Evolutionary conservation across 2,329 filamentous ascomycete species (phyloP), one percentile per base, ranked within the genome.

Genomic region (Pseudocercospora crystallina): DNA sequence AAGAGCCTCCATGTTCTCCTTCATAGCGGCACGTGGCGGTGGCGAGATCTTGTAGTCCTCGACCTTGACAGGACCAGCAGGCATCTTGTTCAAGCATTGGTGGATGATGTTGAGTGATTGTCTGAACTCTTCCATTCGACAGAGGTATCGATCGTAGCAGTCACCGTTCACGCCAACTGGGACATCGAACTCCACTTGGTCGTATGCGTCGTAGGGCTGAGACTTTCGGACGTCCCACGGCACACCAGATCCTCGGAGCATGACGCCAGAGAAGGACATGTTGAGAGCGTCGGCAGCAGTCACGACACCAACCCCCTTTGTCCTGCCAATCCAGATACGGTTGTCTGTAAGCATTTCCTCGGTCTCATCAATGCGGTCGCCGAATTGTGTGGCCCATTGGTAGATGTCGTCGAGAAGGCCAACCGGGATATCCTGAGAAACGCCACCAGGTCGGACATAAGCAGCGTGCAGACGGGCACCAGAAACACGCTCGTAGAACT

Each of bases 1-100:
- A 37, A 99, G 83, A 34, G 94, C 91, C 78, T 99, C 94, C 95
- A 99, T 99, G 80, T 99, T 99, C 83, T 99, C 94, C 83, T 99
- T 99, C 94, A 99, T 99, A 67, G 94, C 94, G 38, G 89, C 81
- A 68, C 94, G 86, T n/a, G 94, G 95, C 56, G 94, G 94, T 15
- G 94, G 94, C 2, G 89, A 87, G 67, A 99, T 83, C 83, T 99
- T 99, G 84, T 97, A 99, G 75, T 99, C 94, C 76, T 99, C 94
- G 36, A 96, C 90, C 62, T 92, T 88, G 69, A 97, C 83, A 45
- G 94, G 94, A 26, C 94, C 94, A 42, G 89, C 81, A 42, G 95
- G 92, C 89, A 99, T 99, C 80, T 99, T 90, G 81, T 99, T 97
- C 64, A 99, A 78, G 74, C 95, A 99, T 76, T 99, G 95, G 80